Percentiles rank a stretch among this genome's conserved stretches.
Evolutionary conservation across 2,329 filamentous ascomycete genomes (phyloP).

Genomic region (Corinectria fuckeliana): DNA sequence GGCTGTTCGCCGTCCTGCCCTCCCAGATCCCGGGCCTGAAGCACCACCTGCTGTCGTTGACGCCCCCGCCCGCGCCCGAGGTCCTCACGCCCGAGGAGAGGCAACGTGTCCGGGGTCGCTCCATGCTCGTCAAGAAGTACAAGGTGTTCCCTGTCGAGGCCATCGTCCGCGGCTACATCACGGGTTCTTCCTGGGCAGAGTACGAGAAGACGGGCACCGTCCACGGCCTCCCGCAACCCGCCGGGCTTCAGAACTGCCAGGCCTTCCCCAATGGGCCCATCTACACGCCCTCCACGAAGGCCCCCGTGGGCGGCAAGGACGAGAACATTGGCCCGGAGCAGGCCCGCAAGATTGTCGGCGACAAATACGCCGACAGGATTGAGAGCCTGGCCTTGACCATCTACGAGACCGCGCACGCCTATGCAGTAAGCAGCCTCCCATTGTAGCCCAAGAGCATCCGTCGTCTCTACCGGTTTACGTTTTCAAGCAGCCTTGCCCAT

Average conservation of each 20-base stretch:
- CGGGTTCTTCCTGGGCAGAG: background rate
- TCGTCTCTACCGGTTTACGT: background rate
- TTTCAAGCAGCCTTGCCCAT: background rate
- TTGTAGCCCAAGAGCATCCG: background rate
- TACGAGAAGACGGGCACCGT: background rate
- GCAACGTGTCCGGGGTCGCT: background rate
- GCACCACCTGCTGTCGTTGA: background rate
- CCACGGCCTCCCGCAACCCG: background rate
- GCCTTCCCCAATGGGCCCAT: background rate
- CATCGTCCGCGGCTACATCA: background rate
- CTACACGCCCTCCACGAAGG: background rate
- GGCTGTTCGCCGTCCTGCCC: background rate
- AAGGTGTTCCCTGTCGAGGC: background rate
- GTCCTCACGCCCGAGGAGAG: background rate
- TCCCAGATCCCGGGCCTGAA: background rate
- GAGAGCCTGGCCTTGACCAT: conserved; percentile 42
- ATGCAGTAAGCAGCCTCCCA: background rate
- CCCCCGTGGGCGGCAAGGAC: background rate
- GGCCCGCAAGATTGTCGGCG: conserved; percentile 41
- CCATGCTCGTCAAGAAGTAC: background rate
- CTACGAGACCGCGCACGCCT: conserved; percentile 35
- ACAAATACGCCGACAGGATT: conserved; percentile 42
- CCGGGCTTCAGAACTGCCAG: background rate
- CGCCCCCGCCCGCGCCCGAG: background rate
- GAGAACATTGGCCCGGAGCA: conserved; percentile 7